phyloP scores from a whole-genome alignment of 116 monocot genomes.

The Thalassia testudinum region DNA sequence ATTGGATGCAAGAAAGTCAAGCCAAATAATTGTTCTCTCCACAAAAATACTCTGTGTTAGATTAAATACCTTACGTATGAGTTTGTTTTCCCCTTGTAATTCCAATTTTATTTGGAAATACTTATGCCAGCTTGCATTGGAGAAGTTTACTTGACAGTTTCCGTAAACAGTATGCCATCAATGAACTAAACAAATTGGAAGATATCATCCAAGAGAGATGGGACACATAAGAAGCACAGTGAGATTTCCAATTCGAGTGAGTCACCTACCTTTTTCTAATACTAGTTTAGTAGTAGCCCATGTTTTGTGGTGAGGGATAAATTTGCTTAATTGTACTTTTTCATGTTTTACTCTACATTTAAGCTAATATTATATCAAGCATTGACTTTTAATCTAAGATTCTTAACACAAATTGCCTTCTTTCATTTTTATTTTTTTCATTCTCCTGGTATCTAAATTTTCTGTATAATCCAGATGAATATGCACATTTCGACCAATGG shows the following conservation, averaged over 20 bases:
- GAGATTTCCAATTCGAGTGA: slow-evolving; percentile 54
- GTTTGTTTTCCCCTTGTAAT: slow-evolving; percentile 7
- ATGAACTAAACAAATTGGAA: slow-evolving; percentile 74
- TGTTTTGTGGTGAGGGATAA: too few relatives aligned
- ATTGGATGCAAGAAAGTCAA: slow-evolving; percentile 50
- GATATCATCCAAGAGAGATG: slow-evolving; percentile 81
- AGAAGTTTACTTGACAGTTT: slow-evolving; percentile 3
- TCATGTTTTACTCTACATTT: too few relatives aligned
- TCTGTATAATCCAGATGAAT: too few relatives aligned
- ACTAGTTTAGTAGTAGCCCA: too few relatives aligned
- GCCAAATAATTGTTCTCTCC: slow-evolving; percentile 57
- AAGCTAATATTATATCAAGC: too few relatives aligned
- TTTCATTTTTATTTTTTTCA: too few relatives aligned
- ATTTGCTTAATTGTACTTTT: too few relatives aligned
- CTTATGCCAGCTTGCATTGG: not conserved
- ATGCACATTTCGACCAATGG: too few relatives aligned
- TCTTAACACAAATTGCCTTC: too few relatives aligned
- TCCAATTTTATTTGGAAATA: slow-evolving; percentile 1
- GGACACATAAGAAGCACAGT: slow-evolving; percentile 43
- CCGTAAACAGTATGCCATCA: slow-evolving; percentile 68
- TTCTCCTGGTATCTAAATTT: too few relatives aligned
- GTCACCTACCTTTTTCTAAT: slow-evolving; percentile 1
- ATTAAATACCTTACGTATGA: slow-evolving; percentile 80
- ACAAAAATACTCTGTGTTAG: slow-evolving; percentile 62
- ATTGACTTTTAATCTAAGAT: too few relatives aligned